phyloP scores from a whole-genome alignment of 768 basidiomycete species.

The Russula dissimulans region DNA sequence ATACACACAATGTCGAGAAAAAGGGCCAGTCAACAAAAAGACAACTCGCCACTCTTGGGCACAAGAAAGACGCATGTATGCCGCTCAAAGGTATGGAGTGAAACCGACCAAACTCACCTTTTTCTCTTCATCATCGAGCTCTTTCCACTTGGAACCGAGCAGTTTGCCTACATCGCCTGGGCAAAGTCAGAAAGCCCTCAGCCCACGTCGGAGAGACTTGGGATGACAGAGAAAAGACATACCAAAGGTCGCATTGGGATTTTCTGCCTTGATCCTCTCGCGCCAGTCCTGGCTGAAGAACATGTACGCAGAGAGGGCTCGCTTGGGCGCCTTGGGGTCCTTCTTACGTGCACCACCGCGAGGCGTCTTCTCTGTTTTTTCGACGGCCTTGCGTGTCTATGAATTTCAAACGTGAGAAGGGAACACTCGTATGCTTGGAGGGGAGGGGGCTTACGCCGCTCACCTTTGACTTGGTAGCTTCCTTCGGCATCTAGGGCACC shows the following conservation, averaged over 20 bases:
- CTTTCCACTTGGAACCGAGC: slow-evolving; percentile 96
- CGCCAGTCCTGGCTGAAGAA: slow-evolving; percentile 97
- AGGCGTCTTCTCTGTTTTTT: slow-evolving; percentile 55
- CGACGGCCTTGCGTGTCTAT: slow-evolving; percentile 62
- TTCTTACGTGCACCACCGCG: slow-evolving; percentile 50
- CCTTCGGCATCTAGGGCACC: slow-evolving; percentile 66
- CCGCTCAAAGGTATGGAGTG: background rate
- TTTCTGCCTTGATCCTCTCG: slow-evolving; percentile 90
- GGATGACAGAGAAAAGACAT: slow-evolving; percentile 21
- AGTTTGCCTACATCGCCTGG: slow-evolving; percentile 89
- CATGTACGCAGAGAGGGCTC: slow-evolving; percentile 95
- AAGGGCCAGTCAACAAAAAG: background rate
- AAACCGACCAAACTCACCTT: slow-evolving; percentile 42
- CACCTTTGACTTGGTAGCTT: slow-evolving; percentile 60
- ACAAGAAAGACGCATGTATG: slow-evolving; percentile 5
- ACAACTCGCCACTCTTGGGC: background rate
- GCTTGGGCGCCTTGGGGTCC: slow-evolving; percentile 81
- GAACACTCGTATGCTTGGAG: slow-evolving; percentile 15
- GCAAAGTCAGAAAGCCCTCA: slow-evolving; percentile 8
- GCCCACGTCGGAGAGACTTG: slow-evolving; percentile 2
- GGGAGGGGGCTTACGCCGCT: slow-evolving; percentile 24
- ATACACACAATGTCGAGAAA: background rate
- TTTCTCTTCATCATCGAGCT: slow-evolving; percentile 84
- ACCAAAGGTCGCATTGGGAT: slow-evolving; percentile 93
- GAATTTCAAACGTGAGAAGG: slow-evolving; percentile 13